Evolutionary conservation across 192 early-diverging fungal genomes (phyloP).

Genomic region (Mortierella alpina): DNA sequence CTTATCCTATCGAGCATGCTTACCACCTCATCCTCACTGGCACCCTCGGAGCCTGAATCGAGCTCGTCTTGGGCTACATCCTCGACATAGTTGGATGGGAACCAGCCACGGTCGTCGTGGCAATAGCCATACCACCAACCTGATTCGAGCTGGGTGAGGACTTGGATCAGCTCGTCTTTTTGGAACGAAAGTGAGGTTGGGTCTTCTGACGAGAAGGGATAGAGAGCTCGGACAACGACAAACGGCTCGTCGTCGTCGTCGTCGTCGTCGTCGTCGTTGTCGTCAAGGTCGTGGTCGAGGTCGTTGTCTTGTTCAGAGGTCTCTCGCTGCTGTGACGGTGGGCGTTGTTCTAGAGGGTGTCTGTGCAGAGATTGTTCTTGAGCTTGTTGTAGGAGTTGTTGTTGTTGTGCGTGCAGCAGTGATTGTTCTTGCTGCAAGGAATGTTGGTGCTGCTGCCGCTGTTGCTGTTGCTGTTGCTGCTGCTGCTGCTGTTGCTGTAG

Average conservation of each 20-base stretch:
- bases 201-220: slow-evolving; percentile 86
- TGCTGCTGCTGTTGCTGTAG: background rate
- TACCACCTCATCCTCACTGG: slow-evolving; percentile 24
- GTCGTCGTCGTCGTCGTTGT: slow-evolving; percentile 5
- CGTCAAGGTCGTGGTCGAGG: background rate
- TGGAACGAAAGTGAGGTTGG: slow-evolving; percentile 82
- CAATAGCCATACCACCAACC: slow-evolving; percentile 98
- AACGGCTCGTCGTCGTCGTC: slow-evolving; percentile 20
- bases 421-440: background rate
- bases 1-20: background rate
- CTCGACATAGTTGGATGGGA: slow-evolving; percentile 87
- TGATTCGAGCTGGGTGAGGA: slow-evolving; percentile 86
- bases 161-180: slow-evolving; percentile 88
- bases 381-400: background rate
- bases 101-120: slow-evolving; percentile 85
- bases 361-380: background rate
- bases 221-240: slow-evolving; percentile 70
- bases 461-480: slow-evolving; percentile 10
- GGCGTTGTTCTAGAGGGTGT: too few relatives aligned
- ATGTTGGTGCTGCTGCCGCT: slow-evolving; percentile 1
- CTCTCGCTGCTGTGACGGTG: too few relatives aligned
- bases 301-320: background rate
- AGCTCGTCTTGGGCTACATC: slow-evolving; percentile 30
- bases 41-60: slow-evolving; percentile 17
- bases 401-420: background rate